These are phyloP conservation scores for Argentina anserina DNA, from an alignment of 306 rosid species.

Conservation along the genomic window DNA sequence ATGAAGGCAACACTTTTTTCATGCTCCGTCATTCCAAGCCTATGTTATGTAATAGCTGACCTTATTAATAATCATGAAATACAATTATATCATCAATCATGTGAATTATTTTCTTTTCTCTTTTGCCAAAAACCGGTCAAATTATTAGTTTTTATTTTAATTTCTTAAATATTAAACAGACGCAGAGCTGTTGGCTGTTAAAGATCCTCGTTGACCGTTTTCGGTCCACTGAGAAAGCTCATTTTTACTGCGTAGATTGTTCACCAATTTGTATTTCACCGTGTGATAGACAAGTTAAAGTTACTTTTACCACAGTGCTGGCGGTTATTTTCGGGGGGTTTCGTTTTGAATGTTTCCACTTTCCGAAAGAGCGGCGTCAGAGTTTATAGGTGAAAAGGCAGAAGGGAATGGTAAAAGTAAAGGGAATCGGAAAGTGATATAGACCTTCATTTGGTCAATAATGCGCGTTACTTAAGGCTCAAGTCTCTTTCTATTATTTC, in stretches of 20 bases:
- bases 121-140: neutral
- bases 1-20: neutral
- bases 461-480: slow-evolving; percentile 1
- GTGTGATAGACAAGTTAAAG: neutral
- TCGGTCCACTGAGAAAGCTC: neutral
- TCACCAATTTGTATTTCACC: neutral
- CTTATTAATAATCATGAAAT: neutral
- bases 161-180: neutral
- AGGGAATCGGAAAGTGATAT: neutral
- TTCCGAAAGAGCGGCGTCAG: neutral
- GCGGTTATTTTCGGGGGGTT: neutral
- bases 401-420: neutral
- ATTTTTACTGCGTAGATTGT: neutral
- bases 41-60: neutral
- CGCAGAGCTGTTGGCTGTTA: neutral
- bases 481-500: neutral
- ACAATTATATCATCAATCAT: neutral
- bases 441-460: slow-evolving; percentile 5
- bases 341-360: neutral
- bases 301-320: neutral
- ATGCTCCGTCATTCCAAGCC: neutral
- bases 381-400: neutral
- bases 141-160: neutral
- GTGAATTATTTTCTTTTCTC: neutral
- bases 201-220: neutral